These are phyloP conservation scores for Paxillus ammoniavirescens DNA, from an alignment of 768 basidiomycete species.

Conservation along the genomic window DNA sequence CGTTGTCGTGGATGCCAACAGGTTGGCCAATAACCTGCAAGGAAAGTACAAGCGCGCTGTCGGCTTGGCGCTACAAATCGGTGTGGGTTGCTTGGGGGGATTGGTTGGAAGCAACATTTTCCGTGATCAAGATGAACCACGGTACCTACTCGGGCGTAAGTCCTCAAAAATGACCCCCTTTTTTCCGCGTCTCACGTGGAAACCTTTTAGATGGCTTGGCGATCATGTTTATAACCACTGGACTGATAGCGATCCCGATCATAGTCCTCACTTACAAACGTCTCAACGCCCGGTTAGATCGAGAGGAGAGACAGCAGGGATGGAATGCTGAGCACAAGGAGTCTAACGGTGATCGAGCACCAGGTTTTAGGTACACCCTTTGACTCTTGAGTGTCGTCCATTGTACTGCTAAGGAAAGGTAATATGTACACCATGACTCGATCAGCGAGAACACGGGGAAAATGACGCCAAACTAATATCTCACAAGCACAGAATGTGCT, in stretches of 20 bases:
- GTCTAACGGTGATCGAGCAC: constrained; percentile 43
- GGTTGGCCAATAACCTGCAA: constrained; percentile 54
- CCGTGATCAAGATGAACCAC: constrained; percentile 54
- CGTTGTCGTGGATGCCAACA: constrained; percentile 17
- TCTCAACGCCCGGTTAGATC: constrained; percentile 54
- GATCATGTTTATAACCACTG: constrained; percentile 64
- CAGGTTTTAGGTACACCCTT: constrained; percentile 54
- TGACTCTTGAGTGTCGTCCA: constrained; percentile 25
- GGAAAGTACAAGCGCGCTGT: constrained; percentile 72
- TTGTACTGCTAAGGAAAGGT: not conserved
- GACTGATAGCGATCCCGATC: constrained; percentile 48
- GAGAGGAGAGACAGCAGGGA: not conserved
- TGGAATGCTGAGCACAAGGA: not conserved
- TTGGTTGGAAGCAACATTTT: constrained; percentile 66
- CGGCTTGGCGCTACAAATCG: constrained; percentile 58
- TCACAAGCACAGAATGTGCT: too few species aligned
- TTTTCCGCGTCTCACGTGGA: not conserved
- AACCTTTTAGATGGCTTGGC: constrained; percentile 49
- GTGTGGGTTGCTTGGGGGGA: constrained; percentile 59
- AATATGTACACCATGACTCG: too few species aligned
- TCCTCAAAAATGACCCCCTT: constrained; percentile 1
- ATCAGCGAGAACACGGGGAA: too few species aligned
- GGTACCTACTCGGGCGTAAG: constrained; percentile 63
- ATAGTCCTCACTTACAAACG: constrained; percentile 46
- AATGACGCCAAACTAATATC: too few species aligned